Evolutionary conservation across 1,139 yeast species (phyloP).

Genomic region (Debaryomyces singareniensis): DNA sequence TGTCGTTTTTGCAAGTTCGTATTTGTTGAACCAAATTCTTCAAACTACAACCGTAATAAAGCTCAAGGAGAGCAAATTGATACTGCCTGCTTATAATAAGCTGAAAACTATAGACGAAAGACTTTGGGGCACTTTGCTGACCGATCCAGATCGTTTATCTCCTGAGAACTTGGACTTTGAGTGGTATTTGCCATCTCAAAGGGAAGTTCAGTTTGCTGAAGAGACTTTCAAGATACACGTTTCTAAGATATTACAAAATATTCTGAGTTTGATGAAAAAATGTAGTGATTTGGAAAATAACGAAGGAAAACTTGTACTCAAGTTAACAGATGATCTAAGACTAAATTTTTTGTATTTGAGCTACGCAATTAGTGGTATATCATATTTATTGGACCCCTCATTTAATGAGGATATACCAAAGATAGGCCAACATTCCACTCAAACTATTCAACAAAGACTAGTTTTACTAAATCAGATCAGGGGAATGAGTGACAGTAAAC

Average conservation of each 20-base stretch:
- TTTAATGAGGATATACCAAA: slow-evolving; percentile 42
- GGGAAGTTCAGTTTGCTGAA: slow-evolving; percentile 58
- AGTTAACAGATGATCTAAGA: slow-evolving; percentile 43
- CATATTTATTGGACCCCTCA: slow-evolving; percentile 69
- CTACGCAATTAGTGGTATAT: slow-evolving; percentile 65
- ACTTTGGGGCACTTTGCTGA: slow-evolving; percentile 73
- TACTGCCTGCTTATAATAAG: slow-evolving; percentile 32
- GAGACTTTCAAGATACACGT: slow-evolving; percentile 51
- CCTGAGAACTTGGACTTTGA: slow-evolving; percentile 45
- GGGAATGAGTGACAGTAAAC: slow-evolving; percentile 12
- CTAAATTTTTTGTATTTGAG: slow-evolving; percentile 53
- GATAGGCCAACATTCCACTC: slow-evolving; percentile 23
- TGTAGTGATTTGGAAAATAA: slow-evolving; percentile 12
- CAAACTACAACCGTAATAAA: slow-evolving; percentile 59
- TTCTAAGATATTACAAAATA: slow-evolving; percentile 32
- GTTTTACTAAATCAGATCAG: slow-evolving; percentile 28
- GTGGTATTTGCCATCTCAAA: slow-evolving; percentile 69
- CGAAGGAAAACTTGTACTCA: slow-evolving; percentile 16
- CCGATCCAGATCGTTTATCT: slow-evolving; percentile 33
- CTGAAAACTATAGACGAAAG: slow-evolving; percentile 36
- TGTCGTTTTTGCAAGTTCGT: slow-evolving; percentile 37
- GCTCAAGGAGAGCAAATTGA: slow-evolving; percentile 47
- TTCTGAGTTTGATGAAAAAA: slow-evolving; percentile 32
- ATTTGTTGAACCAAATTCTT: slow-evolving; percentile 59
- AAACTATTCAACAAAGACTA: slow-evolving; percentile 31